Conservation (phyloP, 2,329 filamentous ascomycete genomes). For the Colletotrichum kahawae region DNA sequence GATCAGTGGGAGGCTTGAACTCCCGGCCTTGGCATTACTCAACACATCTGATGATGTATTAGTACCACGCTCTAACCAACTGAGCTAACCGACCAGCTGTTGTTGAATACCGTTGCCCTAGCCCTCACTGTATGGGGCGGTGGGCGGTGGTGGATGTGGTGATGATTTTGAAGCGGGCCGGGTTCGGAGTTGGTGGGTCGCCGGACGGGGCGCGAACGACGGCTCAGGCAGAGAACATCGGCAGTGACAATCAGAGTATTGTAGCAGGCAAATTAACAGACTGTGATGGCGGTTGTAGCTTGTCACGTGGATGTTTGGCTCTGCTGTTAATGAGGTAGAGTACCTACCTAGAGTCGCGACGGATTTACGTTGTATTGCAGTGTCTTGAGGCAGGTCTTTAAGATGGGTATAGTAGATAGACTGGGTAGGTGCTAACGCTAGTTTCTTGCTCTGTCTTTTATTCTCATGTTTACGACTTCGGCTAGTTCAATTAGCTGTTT, state of each 20-base stretch:
- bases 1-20: background rate
- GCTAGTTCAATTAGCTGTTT: background rate
- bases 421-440: background rate
- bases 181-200: background rate
- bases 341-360: background rate
- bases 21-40: background rate
- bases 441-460: background rate
- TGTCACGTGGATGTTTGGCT: background rate
- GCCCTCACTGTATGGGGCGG: background rate
- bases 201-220: background rate
- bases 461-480: background rate
- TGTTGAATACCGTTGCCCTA: background rate
- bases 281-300: background rate
- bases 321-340: background rate
- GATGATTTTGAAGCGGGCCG: background rate
- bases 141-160: background rate
- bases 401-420: background rate
- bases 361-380: background rate
- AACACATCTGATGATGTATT: background rate
- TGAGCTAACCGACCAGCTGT: background rate
- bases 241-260: background rate
- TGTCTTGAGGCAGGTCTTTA: background rate
- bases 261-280: background rate
- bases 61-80: slow-evolving; percentile 1
- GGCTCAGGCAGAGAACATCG: background rate